Conservation (phyloP, 2,329 filamentous ascomycete species). For the Claviceps spartinae region DNA sequence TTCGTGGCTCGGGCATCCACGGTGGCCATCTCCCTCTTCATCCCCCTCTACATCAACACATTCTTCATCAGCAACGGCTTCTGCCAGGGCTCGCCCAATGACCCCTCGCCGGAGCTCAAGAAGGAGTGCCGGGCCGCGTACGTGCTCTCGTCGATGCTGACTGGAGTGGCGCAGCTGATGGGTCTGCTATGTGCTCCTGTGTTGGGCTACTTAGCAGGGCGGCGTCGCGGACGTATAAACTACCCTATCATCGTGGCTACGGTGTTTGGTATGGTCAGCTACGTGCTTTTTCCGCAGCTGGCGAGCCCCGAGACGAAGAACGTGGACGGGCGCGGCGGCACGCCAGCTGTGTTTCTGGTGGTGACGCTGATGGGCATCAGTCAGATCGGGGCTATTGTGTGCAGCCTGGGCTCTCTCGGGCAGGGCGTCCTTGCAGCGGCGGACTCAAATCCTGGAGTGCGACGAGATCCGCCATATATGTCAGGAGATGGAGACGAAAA, state of each 20-base stretch:
- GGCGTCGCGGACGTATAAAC: slow-evolving; percentile 49
- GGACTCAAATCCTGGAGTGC: slow-evolving; percentile 16
- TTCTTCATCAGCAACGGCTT: slow-evolving; percentile 74
- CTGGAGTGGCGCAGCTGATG: slow-evolving; percentile 76
- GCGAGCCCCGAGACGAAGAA: slow-evolving; percentile 60
- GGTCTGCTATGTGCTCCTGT: slow-evolving; percentile 74
- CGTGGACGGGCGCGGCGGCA: slow-evolving; percentile 51
- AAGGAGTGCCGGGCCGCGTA: slow-evolving; percentile 78
- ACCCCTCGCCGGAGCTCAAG: slow-evolving; percentile 62
- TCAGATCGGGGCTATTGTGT: slow-evolving; percentile 94
- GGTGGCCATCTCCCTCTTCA: slow-evolving; percentile 88
- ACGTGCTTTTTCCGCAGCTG: slow-evolving; percentile 61
- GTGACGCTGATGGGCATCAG: slow-evolving; percentile 76
- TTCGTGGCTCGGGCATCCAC: slow-evolving; percentile 92
- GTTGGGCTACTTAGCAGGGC: slow-evolving; percentile 73
- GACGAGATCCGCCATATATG: slow-evolving; percentile 13
- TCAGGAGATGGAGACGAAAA: slow-evolving; percentile 19
- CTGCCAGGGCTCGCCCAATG: slow-evolving; percentile 54
- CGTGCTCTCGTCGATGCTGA: slow-evolving; percentile 72
- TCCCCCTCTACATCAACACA: slow-evolving; percentile 83
- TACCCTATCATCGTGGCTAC: slow-evolving; percentile 61
- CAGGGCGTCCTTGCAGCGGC: slow-evolving; percentile 56
- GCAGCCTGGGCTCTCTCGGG: slow-evolving; percentile 78
- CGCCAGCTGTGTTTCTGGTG: slow-evolving; percentile 56
- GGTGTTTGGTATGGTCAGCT: slow-evolving; percentile 62